These are phyloP conservation scores for Skeletonema tropicum DNA, from an alignment of 108 stramenopile genomes.

Conservation along the genomic window DNA sequence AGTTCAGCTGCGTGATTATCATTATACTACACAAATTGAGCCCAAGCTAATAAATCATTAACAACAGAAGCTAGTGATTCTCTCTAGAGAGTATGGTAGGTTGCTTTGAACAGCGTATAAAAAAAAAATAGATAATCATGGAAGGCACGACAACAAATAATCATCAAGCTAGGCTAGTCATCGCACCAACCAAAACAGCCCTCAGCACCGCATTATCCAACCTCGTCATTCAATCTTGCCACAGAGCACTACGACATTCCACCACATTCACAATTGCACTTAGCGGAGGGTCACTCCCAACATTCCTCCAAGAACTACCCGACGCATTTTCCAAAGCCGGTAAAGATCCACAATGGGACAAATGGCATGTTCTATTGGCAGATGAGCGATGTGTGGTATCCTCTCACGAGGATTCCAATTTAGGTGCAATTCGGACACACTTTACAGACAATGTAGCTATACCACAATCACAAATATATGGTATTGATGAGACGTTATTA, in stretches of 20 bases:
- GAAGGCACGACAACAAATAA: not conserved
- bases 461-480: conserved; percentile 71
- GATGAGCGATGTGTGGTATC: conserved; percentile 94
- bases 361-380: conserved; percentile 90
- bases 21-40: too few species aligned
- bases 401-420: conserved; percentile 83
- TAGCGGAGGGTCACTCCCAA: conserved; percentile 92
- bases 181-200: conserved; percentile 23
- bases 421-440: conserved; percentile 55
- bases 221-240: conserved; percentile 34
- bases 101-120: too few species aligned
- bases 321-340: conserved; percentile 42
- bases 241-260: conserved; percentile 19
- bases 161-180: conserved; percentile 18
- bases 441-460: conserved; percentile 56
- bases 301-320: conserved; percentile 56
- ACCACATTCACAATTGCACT: conserved; percentile 82
- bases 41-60: too few species aligned
- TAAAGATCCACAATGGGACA: conserved; percentile 62
- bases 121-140: not conserved
- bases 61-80: too few species aligned
- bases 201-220: conserved; percentile 25
- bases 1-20: too few species aligned
- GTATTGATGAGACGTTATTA: conserved; percentile 63
- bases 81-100: too few species aligned